A percentile compares a stretch with the other conserved stretches of the same genome.
phyloP scores from a whole-genome alignment of 768 basidiomycete species.

The Trametes coccinea region DNA sequence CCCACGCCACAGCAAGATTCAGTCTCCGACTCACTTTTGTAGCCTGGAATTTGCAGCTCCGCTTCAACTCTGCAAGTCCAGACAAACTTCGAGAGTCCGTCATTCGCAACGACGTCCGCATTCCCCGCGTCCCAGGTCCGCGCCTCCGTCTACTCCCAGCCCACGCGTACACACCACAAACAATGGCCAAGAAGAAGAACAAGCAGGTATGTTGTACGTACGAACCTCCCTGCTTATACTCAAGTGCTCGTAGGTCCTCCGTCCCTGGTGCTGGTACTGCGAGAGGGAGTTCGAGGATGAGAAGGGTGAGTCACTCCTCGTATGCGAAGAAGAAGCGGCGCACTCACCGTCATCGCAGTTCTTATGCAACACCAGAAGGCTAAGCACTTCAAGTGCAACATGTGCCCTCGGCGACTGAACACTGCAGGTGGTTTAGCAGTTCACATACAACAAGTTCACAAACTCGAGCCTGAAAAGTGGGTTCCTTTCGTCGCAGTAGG shows the following conservation, averaged over 20 bases:
- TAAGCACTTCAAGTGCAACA: slow-evolving; percentile 97
- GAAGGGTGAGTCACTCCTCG: slow-evolving; percentile 63
- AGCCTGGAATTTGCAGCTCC: neutral
- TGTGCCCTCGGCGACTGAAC: slow-evolving; percentile 94
- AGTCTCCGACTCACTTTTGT: neutral
- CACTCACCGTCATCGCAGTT: slow-evolving; percentile 48
- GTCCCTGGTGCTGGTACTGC: slow-evolving; percentile 99
- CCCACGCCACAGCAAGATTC: neutral
- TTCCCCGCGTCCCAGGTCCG: neutral
- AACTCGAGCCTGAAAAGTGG: slow-evolving; percentile 88
- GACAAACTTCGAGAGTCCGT: slow-evolving; percentile 5
- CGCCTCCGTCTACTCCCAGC: neutral
- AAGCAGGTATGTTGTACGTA: slow-evolving; percentile 40
- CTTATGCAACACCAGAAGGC: slow-evolving; percentile 99
- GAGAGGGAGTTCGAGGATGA: slow-evolving; percentile 99
- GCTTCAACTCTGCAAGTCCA: neutral
- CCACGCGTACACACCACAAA: neutral
- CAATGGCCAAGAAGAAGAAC: slow-evolving; percentile 58
- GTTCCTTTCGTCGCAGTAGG: neutral
- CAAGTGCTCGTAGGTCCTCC: slow-evolving; percentile 56
- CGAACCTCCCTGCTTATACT: neutral
- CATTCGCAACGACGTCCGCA: slow-evolving; percentile 6
- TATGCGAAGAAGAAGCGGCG: neutral
- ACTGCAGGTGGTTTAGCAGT: slow-evolving; percentile 98
- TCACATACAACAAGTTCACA: slow-evolving; percentile 98